These are phyloP conservation scores for Aspergillus egyptiacus DNA, from an alignment of 495 filamentous ascomycete genomes.

Conservation along the genomic window DNA sequence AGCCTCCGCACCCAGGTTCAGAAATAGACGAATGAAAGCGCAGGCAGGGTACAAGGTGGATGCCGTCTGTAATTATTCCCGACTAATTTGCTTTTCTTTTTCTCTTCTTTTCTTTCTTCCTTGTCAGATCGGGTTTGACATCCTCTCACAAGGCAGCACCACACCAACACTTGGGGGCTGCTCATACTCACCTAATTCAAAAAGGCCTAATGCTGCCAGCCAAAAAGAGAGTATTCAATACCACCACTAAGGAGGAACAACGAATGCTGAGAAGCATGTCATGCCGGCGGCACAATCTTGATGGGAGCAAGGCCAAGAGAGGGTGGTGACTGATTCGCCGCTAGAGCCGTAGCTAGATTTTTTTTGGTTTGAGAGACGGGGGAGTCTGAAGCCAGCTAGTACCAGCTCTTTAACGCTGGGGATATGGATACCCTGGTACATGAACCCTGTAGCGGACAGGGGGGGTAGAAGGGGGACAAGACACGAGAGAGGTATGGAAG, in stretches of 20 bases:
- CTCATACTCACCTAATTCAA: constrained; percentile 20
- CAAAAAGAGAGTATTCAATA: constrained; percentile 14
- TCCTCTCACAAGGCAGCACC: constrained; percentile 4
- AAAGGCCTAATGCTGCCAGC: constrained; percentile 19
- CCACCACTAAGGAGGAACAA: constrained; percentile 25
- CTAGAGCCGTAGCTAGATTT: constrained; percentile 5
- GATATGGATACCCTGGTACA: constrained; percentile 11
- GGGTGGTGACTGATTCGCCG: constrained; percentile 14
- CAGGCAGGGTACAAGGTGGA: constrained; percentile 10
- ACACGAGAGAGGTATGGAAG: neutral
- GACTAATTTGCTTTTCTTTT: constrained; percentile 5
- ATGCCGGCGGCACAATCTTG: constrained; percentile 25
- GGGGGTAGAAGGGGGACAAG: neutral
- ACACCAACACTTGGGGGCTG: constrained; percentile 12
- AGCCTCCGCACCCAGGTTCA: constrained; percentile 10
- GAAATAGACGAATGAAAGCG: constrained; percentile 10
- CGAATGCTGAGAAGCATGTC: constrained; percentile 21
- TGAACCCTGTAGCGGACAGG: constrained; percentile 10
- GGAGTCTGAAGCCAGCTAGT: neutral
- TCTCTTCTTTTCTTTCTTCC: neutral
- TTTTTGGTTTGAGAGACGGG: constrained; percentile 5
- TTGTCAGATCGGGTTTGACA: neutral
- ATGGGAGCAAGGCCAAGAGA: constrained; percentile 11
- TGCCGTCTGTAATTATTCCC: constrained; percentile 12
- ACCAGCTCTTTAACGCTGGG: neutral